phyloP scores from a whole-genome alignment of 768 basidiomycete genomes.

The Lactarius hatsudake region DNA sequence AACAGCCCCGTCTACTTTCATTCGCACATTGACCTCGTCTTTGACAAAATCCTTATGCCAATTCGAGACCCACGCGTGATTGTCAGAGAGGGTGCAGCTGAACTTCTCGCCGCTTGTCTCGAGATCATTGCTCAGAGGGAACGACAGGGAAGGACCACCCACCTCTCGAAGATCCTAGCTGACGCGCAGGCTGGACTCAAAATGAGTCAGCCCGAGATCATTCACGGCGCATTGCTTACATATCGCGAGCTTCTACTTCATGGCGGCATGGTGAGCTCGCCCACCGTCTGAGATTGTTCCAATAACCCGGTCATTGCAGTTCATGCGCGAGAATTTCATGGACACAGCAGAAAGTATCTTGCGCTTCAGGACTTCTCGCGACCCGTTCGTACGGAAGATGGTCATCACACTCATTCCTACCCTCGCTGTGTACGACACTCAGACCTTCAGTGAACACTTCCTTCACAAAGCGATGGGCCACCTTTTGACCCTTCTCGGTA shows the following conservation, averaged over 20 bases:
- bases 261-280: conserved; percentile 79
- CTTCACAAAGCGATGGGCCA: conserved; percentile 94
- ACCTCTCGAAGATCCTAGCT: conserved; percentile 77
- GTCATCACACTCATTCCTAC: conserved; percentile 96
- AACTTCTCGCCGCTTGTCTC: conserved; percentile 88
- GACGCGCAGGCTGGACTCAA: conserved; percentile 85
- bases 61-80: conserved; percentile 85
- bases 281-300: neutral
- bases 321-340: conserved; percentile 84
- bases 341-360: conserved; percentile 89
- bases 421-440: conserved; percentile 90
- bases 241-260: conserved; percentile 89
- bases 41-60: conserved; percentile 91
- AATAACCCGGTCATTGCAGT: conserved; percentile 42
- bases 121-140: conserved; percentile 81
- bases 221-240: conserved; percentile 89
- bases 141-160: conserved; percentile 59
- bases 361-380: conserved; percentile 82
- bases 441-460: conserved; percentile 87
- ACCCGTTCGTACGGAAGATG: conserved; percentile 85
- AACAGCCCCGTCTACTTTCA: conserved; percentile 88
- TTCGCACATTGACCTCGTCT: conserved; percentile 80
- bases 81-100: conserved; percentile 90
- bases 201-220: conserved; percentile 77
- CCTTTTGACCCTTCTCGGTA: conserved; percentile 82